These are phyloP conservation scores for Leucocoprinus sp. DNA, from an alignment of 768 basidiomycete genomes.

Conservation along the genomic window DNA sequence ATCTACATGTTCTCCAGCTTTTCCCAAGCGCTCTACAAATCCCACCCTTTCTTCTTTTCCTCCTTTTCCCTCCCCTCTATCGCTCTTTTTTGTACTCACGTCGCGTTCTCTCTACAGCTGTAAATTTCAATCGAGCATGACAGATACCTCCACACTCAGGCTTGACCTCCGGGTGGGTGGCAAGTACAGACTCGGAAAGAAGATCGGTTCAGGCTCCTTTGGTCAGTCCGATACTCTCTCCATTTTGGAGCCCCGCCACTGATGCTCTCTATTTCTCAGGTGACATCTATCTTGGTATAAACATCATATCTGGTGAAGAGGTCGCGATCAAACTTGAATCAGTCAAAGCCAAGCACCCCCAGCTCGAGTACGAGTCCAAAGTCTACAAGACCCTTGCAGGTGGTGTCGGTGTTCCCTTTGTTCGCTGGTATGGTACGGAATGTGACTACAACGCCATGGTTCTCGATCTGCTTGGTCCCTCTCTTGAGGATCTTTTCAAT, in stretches of 20 bases:
- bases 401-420: constrained; percentile 97
- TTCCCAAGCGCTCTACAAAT: constrained; percentile 18
- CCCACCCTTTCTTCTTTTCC: constrained; percentile 18
- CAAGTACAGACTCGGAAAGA: constrained; percentile 97
- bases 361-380: constrained; percentile 96
- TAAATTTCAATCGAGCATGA: constrained; percentile 38
- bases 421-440: constrained; percentile 90
- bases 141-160: constrained; percentile 63
- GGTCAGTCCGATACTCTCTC: constrained; percentile 44
- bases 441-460: constrained; percentile 99
- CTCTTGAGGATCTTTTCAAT: constrained; percentile 87
- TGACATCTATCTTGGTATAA: constrained; percentile 98
- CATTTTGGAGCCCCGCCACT: constrained; percentile 9
- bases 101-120: constrained; percentile 12
- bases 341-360: constrained; percentile 99
- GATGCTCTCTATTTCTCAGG: constrained; percentile 35
- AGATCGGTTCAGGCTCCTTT: constrained; percentile 98
- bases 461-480: constrained; percentile 89
- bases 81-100: not conserved
- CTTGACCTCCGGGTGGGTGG: constrained; percentile 86
- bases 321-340: constrained; percentile 99
- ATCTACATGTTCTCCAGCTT: constrained; percentile 36
- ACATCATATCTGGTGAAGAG: constrained; percentile 99
- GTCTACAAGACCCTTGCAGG: constrained; percentile 98
- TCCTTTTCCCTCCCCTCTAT: constrained; percentile 12